Conservation (phyloP, 352 stramenopile species). For the Pythium insidiosum region DNA sequence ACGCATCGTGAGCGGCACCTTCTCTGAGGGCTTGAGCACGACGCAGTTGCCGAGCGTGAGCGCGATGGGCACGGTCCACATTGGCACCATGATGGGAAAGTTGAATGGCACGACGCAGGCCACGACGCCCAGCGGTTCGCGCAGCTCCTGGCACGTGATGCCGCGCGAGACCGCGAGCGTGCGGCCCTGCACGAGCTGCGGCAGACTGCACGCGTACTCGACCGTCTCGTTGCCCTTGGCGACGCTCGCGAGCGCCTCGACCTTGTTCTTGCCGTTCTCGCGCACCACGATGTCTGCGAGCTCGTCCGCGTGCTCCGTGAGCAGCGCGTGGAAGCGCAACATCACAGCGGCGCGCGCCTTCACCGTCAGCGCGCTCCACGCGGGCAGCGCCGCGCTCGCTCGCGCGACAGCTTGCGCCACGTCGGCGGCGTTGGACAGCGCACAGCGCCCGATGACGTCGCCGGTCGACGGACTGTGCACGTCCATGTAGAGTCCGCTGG, state of each 20-base stretch:
- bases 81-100: conserved; percentile 97
- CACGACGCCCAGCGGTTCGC: conserved; percentile 90
- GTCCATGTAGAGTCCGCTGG: conserved; percentile 31
- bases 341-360: conserved; percentile 94
- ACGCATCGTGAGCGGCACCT: conserved; percentile 92
- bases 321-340: conserved; percentile 94
- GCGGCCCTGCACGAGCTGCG: conserved; percentile 88
- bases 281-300: conserved; percentile 91
- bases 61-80: conserved; percentile 97
- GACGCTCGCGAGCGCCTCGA: conserved; percentile 94
- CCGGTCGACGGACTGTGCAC: conserved; percentile 60
- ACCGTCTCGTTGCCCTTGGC: conserved; percentile 98
- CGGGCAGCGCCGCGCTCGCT: conserved; percentile 77
- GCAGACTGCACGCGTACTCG: conserved; percentile 93
- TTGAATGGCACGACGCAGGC: conserved; percentile 95
- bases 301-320: conserved; percentile 87
- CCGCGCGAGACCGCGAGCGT: conserved; percentile 78
- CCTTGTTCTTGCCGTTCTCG: conserved; percentile 97
- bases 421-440: conserved; percentile 74
- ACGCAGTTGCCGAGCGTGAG: conserved; percentile 95
- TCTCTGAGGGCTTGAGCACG: conserved; percentile 97
- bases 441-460: conserved; percentile 70
- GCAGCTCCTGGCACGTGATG: conserved; percentile 92
- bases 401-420: conserved; percentile 78
- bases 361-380: conserved; percentile 89